A percentile compares a stretch with the other conserved stretches of the same genome.
Evolutionary conservation across 2,329 filamentous ascomycete species (phyloP).

Genomic region (Penicillium expansum): DNA sequence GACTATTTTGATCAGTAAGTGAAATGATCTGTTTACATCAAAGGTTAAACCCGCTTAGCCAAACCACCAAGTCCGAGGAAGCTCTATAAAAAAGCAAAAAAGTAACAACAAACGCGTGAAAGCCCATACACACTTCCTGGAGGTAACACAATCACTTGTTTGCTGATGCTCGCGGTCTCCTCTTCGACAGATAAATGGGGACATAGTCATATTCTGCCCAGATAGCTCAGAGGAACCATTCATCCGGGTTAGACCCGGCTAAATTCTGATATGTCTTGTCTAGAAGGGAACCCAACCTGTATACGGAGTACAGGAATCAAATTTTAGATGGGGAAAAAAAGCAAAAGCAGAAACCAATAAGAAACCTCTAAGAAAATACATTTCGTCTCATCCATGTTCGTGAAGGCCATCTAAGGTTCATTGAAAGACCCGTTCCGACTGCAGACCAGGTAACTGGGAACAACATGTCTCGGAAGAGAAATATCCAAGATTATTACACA

Average conservation of each 20-base stretch:
- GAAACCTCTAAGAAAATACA: slow-evolving; percentile 10
- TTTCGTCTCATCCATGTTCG: slow-evolving; percentile 30
- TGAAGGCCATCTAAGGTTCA: slow-evolving; percentile 26
- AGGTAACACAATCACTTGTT: no score
- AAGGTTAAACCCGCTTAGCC: no score
- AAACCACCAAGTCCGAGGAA: no score
- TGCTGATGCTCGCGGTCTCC: no score
- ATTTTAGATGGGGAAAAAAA: slow-evolving; percentile 1
- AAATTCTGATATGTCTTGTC: not conserved
- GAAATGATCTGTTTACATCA: no score
- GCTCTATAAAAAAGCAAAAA: no score
- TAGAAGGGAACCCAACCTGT: slow-evolving; percentile 6
- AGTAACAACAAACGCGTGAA: no score
- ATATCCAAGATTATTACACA: slow-evolving; percentile 6
- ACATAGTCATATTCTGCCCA: not conserved
- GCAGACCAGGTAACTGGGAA: not conserved
- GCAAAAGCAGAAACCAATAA: slow-evolving; percentile 8
- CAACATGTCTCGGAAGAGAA: not conserved
- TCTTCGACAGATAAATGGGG: no score
- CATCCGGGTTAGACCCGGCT: not conserved
- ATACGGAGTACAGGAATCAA: not conserved
- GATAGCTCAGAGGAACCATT: not conserved
- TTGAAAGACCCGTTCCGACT: slow-evolving; percentile 5
- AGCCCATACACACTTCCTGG: no score
- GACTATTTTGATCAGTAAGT: no score